Conservation (phyloP, 306 rosid species). For the Acacia acuminata region DNA sequence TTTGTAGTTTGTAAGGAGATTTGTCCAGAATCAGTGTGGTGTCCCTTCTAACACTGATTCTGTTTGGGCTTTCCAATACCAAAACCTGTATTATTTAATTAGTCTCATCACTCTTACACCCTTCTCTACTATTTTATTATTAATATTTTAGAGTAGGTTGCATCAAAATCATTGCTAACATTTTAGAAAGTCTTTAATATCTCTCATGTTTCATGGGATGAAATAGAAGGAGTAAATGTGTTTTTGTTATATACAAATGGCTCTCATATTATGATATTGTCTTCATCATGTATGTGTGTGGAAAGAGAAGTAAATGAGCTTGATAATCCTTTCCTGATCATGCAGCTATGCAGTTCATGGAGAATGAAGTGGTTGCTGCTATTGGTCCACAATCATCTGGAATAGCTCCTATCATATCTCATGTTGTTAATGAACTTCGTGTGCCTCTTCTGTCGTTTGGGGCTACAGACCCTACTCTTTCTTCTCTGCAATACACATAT, state of each 20-base stretch:
- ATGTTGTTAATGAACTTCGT: conserved; percentile 74
- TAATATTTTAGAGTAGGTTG: too few relatives aligned
- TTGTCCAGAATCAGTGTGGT: too few relatives aligned
- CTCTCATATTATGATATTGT: conserved; percentile 11
- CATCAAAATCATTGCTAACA: not conserved
- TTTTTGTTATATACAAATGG: not conserved
- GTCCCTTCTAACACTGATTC: too few relatives aligned
- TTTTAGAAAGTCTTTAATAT: not conserved
- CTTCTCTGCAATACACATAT: conserved; percentile 73
- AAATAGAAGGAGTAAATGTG: not conserved
- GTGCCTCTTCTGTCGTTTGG: conserved; percentile 84
- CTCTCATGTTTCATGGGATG: not conserved
- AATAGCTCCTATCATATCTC: conserved; percentile 77
- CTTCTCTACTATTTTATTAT: too few relatives aligned
- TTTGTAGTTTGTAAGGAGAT: too few relatives aligned
- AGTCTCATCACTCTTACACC: too few relatives aligned
- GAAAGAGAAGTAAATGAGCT: conserved; percentile 7
- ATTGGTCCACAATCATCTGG: conserved; percentile 89
- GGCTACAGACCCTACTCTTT: conserved; percentile 81
- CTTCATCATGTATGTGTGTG: not conserved
- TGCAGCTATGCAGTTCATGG: conserved; percentile 81
- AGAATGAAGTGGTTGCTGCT: conserved; percentile 65
- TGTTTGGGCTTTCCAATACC: too few relatives aligned
- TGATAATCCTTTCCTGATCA: conserved; percentile 31
- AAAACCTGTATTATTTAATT: too few relatives aligned